These are phyloP conservation scores for Kingdonia uniflora DNA, from an alignment of 164 flowering plant species.

Conservation along the genomic window DNA sequence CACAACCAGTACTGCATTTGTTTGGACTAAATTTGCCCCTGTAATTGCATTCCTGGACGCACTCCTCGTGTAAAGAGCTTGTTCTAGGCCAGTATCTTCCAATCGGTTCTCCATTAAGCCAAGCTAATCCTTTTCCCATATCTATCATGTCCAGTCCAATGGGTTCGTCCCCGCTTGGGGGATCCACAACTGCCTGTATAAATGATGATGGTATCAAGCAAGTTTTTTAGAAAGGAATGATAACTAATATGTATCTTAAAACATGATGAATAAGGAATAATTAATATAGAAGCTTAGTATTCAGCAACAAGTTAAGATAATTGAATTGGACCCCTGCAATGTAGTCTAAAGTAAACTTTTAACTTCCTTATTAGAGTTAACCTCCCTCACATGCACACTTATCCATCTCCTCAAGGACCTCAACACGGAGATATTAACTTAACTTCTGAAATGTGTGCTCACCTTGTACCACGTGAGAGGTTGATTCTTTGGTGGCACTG, in stretches of 20 bases:
- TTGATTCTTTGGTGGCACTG: slow-evolving; percentile 62
- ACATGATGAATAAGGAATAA: no score
- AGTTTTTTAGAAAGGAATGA: no score
- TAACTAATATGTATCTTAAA: no score
- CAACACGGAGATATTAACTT: background rate
- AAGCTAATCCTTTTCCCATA: slow-evolving; percentile 97
- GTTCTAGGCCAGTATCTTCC: slow-evolving; percentile 92
- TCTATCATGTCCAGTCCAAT: slow-evolving; percentile 86
- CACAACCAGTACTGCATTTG: slow-evolving; percentile 89
- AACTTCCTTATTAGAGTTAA: no score
- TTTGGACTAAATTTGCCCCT: slow-evolving; percentile 83
- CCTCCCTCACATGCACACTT: no score
- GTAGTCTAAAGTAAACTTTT: no score
- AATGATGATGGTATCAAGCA: background rate
- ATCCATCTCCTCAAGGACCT: no score
- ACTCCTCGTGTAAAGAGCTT: slow-evolving; percentile 45
- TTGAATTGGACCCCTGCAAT: no score
- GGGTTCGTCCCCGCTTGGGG: slow-evolving; percentile 90
- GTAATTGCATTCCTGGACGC: slow-evolving; percentile 69
- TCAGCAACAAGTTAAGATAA: no score
- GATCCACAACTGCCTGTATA: slow-evolving; percentile 59
- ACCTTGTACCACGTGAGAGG: slow-evolving; percentile 99
- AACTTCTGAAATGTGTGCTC: slow-evolving; percentile 5
- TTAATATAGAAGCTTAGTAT: no score
- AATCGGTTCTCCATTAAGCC: slow-evolving; percentile 95